Evolutionary conservation across 129 eudicot genomes (phyloP).

Genomic region (Tanacetum coccineum): DNA sequence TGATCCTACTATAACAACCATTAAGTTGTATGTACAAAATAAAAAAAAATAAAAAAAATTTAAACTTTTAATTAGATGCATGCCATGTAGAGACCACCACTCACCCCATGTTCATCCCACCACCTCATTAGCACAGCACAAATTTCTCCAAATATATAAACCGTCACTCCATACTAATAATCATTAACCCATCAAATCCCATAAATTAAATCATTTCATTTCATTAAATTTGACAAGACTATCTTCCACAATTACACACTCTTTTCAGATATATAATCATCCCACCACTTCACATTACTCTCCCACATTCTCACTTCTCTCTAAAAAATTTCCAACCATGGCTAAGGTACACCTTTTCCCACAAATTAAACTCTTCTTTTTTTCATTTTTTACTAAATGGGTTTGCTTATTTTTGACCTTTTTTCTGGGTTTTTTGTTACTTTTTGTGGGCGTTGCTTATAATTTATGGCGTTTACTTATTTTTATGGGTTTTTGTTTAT

Average conservation of each 20-base stretch:
- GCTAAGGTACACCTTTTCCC: conserved; percentile 19
- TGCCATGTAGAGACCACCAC: too few species aligned
- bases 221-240: conserved; percentile 17
- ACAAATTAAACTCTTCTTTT: neutral
- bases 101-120: conserved; percentile 19
- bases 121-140: conserved; percentile 1
- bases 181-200: conserved; percentile 15
- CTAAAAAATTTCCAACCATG: conserved; percentile 17
- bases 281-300: neutral
- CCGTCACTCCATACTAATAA: conserved; percentile 14
- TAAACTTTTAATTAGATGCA: too few species aligned
- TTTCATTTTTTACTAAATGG: neutral
- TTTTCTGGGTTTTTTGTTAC: too few species aligned
- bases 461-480: too few species aligned
- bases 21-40: too few species aligned
- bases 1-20: too few species aligned
- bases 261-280: conserved; percentile 14
- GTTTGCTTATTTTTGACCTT: conserved; percentile 3
- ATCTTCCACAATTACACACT: neutral
- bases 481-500: too few species aligned
- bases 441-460: too few species aligned
- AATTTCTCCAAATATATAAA: neutral
- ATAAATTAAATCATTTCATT: neutral
- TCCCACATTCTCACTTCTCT: neutral
- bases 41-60: too few species aligned